Conservation (phyloP, 176 grass and related monocot species). For the Oryza meyeriana region DNA sequence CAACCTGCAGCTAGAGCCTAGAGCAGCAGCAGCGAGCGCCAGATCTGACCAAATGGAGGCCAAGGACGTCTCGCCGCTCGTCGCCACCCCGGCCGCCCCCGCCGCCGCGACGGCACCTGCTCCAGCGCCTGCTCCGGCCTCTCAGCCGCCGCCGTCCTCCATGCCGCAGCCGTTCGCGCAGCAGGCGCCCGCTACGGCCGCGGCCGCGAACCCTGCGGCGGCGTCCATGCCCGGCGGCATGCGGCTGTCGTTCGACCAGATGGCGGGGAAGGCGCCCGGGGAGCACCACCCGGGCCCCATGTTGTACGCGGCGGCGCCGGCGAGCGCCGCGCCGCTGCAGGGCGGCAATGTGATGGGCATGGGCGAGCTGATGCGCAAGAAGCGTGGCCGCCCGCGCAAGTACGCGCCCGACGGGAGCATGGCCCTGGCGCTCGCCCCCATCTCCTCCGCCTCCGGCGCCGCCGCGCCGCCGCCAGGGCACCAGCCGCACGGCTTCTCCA, state of each 20-base stretch:
- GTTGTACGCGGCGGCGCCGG: constrained; percentile 37
- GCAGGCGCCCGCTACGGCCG: neutral
- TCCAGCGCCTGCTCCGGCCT: neutral
- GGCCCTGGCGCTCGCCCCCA: constrained; percentile 71
- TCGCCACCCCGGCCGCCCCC: constrained; percentile 1
- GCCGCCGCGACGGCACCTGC: neutral
- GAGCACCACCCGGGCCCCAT: constrained; percentile 39
- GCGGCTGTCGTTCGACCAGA: constrained; percentile 58
- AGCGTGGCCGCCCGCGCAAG: constrained; percentile 91
- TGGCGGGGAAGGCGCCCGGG: constrained; percentile 29
- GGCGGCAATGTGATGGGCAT: constrained; percentile 47
- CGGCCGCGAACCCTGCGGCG: neutral
- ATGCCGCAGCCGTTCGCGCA: constrained; percentile 26
- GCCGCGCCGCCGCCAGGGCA: constrained; percentile 6
- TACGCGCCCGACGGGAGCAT: constrained; percentile 89
- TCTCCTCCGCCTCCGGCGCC: constrained; percentile 52
- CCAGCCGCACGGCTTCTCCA: constrained; percentile 53
- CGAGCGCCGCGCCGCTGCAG: neutral
- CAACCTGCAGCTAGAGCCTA: neutral
- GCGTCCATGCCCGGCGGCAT: constrained; percentile 37
- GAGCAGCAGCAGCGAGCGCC: neutral
- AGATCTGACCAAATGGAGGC: constrained; percentile 58
- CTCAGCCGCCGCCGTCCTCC: constrained; percentile 24
- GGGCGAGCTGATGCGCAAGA: constrained; percentile 81
- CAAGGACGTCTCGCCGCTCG: constrained; percentile 53